phyloP scores from a whole-genome alignment of 441 rosid species.

The Aquilaria agallochum region DNA sequence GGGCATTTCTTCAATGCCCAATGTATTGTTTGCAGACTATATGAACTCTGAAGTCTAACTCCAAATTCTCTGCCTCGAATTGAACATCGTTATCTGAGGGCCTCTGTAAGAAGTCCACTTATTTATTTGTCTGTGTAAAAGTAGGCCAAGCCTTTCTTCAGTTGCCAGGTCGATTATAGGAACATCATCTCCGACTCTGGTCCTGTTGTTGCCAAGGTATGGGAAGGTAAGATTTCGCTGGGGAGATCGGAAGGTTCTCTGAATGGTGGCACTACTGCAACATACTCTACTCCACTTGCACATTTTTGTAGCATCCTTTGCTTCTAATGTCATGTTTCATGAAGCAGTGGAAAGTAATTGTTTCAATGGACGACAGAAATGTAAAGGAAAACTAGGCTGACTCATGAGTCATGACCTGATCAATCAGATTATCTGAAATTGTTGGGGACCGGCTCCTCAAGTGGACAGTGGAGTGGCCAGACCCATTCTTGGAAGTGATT shows the following conservation, averaged over 20 bases:
- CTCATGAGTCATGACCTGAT: no score
- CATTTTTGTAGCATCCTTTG: not conserved
- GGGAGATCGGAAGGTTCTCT: conserved; percentile 67
- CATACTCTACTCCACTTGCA: not conserved
- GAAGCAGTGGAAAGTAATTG: not conserved
- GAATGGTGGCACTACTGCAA: no score
- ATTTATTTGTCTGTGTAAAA: conserved; percentile 41
- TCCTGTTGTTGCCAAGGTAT: conserved; percentile 91
- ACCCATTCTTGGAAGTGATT: conserved; percentile 72
- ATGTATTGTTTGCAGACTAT: not conserved
- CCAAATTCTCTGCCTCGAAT: conserved; percentile 51
- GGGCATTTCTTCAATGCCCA: not conserved
- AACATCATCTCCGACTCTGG: conserved; percentile 43
- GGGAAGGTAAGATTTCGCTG: conserved; percentile 90
- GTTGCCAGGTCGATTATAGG: conserved; percentile 71
- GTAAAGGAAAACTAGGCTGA: conserved; percentile 11
- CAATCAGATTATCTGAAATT: no score
- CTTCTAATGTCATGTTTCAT: not conserved
- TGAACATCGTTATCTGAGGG: conserved; percentile 41
- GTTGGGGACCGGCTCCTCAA: no score
- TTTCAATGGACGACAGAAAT: conserved; percentile 37
- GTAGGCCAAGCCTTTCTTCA: conserved; percentile 62
- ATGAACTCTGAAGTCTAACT: not conserved
- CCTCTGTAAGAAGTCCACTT: conserved; percentile 79
- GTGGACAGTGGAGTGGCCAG: no score